Base-by-base conservation (phyloP, 805 yeast genomes). In the Kazachstania bromeliacearum region DNA sequence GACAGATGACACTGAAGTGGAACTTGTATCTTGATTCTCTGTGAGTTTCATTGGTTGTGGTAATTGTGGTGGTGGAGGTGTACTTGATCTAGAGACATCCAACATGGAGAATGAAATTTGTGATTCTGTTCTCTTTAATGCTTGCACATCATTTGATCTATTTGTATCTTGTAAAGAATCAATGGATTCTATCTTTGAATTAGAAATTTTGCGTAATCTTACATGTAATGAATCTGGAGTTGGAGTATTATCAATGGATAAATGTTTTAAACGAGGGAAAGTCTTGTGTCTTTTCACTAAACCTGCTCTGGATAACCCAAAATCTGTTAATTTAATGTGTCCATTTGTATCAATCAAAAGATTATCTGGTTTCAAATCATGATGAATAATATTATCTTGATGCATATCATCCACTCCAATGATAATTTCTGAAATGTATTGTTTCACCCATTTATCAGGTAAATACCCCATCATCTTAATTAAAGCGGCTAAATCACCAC, bases 351-450 rank as follows among this genome's bases (percentile, higher is more conserved):
- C 97, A 45, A 92, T 87, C 44, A 92, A 66, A 24, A 92, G 59
- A 49, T 92, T 92, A 53, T 92, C 98, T 0, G 98, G 98, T 55
- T 92, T 92, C 53, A 92, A 66, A 59, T 92, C 99, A 50, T 96
- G 77, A 60, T 92, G 98, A 37, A 92, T 82, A 34, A 94, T 85
- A 0, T 95, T 95, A 47, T 82, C 73, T 35, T 72, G 64, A 61
- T 92, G 99, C 51, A 92, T 68, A 52, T 88, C 95, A 45, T 79
- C 82, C 2, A 92, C 92, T 2, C 95, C 96, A 17, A 84, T 79
- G 15, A 88, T 77, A 2, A 88, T 85, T 53, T 92, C 98, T 0
- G 95, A 88, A 36, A 85, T 71, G 47, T 92, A 92, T 44, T 83
- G 70, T 43, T 70, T 77, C 0, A 85, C 75, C 97, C 97, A 92